Evolutionary conservation across 2,329 filamentous ascomycete genomes (phyloP).

Genomic region (Neocatenulostroma microsporum): DNA sequence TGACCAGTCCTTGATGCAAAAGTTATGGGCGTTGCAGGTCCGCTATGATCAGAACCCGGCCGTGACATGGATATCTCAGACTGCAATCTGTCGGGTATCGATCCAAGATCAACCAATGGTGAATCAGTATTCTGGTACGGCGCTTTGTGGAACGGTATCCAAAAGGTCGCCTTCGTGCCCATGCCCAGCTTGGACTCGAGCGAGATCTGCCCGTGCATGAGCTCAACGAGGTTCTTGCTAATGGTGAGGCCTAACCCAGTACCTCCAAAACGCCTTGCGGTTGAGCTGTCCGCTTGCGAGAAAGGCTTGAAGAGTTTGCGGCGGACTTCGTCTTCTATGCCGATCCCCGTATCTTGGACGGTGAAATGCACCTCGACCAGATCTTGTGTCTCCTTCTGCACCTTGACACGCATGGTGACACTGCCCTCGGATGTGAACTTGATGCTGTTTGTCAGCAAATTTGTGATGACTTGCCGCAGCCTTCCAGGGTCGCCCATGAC

Average conservation of each 20-base stretch:
- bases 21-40: constrained; percentile 31
- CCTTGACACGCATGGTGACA: constrained; percentile 58
- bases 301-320: constrained; percentile 71
- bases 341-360: constrained; percentile 71
- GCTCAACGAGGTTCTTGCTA: constrained; percentile 68
- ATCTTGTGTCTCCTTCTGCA: constrained; percentile 57
- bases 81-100: constrained; percentile 59
- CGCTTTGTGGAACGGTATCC: constrained; percentile 68
- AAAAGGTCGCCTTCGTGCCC: constrained; percentile 68
- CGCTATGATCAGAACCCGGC: constrained; percentile 55
- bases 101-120: constrained; percentile 53
- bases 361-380: constrained; percentile 61
- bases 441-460: constrained; percentile 68
- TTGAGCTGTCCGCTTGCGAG: constrained; percentile 73
- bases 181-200: constrained; percentile 59
- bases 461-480: constrained; percentile 74
- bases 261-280: constrained; percentile 68
- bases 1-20: constrained; percentile 12
- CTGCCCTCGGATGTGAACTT: constrained; percentile 65
- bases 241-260: constrained; percentile 73
- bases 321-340: constrained; percentile 69
- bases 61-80: constrained; percentile 53
- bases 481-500: constrained; percentile 82
- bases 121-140: constrained; percentile 44
- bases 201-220: constrained; percentile 70